Evolutionary conservation across 2,329 filamentous ascomycete genomes (phyloP).

Genomic region (Colletotrichum lindemuthianum): DNA sequence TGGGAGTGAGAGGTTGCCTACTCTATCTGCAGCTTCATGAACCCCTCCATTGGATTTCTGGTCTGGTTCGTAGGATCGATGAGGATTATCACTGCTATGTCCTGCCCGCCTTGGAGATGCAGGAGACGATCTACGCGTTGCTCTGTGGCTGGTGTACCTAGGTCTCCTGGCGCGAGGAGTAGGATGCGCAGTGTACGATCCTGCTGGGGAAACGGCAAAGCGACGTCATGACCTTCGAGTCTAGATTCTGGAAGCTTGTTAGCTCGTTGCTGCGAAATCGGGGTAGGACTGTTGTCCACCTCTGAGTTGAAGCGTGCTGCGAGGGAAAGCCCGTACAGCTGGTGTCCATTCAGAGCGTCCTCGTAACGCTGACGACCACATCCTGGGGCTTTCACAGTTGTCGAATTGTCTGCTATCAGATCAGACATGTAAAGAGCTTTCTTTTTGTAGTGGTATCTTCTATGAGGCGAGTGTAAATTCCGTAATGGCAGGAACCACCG

Average conservation of each 20-base stretch:
- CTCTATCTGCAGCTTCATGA: constrained; percentile 57
- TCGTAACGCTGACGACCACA: constrained; percentile 53
- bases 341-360: constrained; percentile 49
- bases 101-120: constrained; percentile 50
- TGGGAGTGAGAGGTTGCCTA: constrained; percentile 38
- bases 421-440: background rate
- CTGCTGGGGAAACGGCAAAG: constrained; percentile 46
- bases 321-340: constrained; percentile 42
- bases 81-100: constrained; percentile 57
- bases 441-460: constrained; percentile 9
- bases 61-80: constrained; percentile 43
- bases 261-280: background rate
- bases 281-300: constrained; percentile 37
- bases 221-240: constrained; percentile 57
- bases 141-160: constrained; percentile 42
- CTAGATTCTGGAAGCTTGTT: constrained; percentile 47
- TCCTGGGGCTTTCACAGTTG: constrained; percentile 11
- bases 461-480: constrained; percentile 30
- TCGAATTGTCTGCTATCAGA: too few relatives aligned
- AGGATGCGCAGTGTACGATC: constrained; percentile 47
- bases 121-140: constrained; percentile 53
- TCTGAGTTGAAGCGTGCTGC: constrained; percentile 39
- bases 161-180: constrained; percentile 52
- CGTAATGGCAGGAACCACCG: constrained; percentile 14
- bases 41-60: constrained; percentile 42